Base-by-base conservation (phyloP, 352 stramenopile genomes). In the Phytophthora pinifolia region DNA sequence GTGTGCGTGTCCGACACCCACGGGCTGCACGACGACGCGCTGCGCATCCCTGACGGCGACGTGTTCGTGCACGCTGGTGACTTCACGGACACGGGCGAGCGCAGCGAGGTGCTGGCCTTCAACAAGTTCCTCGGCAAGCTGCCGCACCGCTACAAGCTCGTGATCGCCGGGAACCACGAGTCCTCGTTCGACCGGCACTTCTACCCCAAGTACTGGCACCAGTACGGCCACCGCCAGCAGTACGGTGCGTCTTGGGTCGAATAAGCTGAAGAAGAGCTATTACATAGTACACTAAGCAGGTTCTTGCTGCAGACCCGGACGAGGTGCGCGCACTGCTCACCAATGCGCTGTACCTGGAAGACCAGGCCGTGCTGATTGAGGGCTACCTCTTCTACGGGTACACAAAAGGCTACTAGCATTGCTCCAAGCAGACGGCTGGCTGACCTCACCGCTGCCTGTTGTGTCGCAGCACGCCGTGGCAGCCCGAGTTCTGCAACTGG, bases 61-160 rank as follows among this genome's bases (percentile, higher is more conserved):
- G 86, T 97, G 44, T 62, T 97, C 18, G 70, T 98, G 25, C 87
- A 96, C 42, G 88, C 96, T 39, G 80, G 80, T 17, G 89, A 98
- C 74, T 90, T 98, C 39, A 88, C 79, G 29, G 90, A 83, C 65
- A 94, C 70, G 17, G 82, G 82, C 31, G 67, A 72, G 29, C 78
- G 76, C 46, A 60, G 70, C 32, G 77, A 92, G 53, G 74, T 83
- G 22, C 35, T 86, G 34, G 75, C 75, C 4, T 92, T 92, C 62
- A 88, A 86, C 64, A 59, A 54, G 46, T 94, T 86, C 61, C 59
- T 94, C 25, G 73, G 62, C 22, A 67, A 58, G 18, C 69, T 92
- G 52, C 81, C 81, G 32, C 83, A 94, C 65, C 59, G 64, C 22
- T 81, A 89, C 70, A 92, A 92, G 62, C 43, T 94, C 37, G 79